Evolutionary conservation across 2,329 filamentous ascomycete species (phyloP).

Genomic region (Colletotrichum noveboracense): DNA sequence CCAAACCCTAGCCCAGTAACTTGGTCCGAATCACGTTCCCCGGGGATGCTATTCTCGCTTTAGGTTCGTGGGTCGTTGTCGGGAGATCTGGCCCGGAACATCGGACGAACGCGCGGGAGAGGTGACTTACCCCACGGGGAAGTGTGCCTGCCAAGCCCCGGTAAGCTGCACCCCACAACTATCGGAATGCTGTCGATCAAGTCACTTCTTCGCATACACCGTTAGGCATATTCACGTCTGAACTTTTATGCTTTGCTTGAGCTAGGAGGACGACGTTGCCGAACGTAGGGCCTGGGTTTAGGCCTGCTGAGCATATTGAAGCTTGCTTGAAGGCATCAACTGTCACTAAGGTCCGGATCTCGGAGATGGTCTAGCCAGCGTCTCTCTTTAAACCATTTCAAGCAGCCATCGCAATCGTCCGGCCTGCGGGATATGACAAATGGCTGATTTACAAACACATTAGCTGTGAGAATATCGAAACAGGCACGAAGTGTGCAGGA

Average conservation of each 20-base stretch:
- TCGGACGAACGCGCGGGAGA: not conserved
- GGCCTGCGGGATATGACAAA: too few relatives aligned
- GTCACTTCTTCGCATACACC: not conserved
- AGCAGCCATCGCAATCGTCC: too few relatives aligned
- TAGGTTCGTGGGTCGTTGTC: not conserved
- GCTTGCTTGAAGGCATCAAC: too few relatives aligned
- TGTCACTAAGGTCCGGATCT: too few relatives aligned
- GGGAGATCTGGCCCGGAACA: not conserved
- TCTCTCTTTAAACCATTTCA: rapidly evolving
- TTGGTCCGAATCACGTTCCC: not conserved
- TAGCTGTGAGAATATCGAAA: too few relatives aligned
- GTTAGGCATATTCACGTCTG: too few relatives aligned
- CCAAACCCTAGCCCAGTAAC: not conserved
- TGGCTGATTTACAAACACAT: too few relatives aligned
- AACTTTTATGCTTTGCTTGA: rapidly evolving
- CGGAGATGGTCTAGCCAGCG: too few relatives aligned
- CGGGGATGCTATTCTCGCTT: not conserved
- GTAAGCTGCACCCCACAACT: not conserved
- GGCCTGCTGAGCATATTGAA: not conserved
- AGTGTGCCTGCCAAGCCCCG: not conserved
- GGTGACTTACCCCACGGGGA: not conserved
- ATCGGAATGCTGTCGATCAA: not conserved
- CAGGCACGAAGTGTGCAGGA: too few relatives aligned
- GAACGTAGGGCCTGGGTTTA: rapidly evolving
- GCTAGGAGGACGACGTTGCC: too few relatives aligned